Evolutionary conservation across 164 flowering plant genomes (phyloP), one percentile per base, ranked within the genome.

Genomic region (Stephania japonica): DNA sequence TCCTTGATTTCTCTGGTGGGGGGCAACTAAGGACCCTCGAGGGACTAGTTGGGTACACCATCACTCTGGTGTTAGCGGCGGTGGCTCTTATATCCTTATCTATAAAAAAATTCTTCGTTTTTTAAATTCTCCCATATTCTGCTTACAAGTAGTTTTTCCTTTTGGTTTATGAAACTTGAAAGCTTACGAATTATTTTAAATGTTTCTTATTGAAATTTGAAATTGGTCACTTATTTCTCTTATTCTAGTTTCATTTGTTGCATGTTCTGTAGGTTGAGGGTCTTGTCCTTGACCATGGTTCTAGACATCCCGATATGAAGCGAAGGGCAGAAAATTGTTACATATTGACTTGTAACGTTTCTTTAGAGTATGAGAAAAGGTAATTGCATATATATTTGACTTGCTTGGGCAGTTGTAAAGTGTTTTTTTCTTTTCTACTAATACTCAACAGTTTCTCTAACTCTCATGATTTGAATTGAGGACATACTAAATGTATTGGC

Each of bases 281-380:
- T 75, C 95, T 96, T 80, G 99, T 96, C 78, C 97, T 96, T 73
- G 99, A 96, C 84, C 99, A 96, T 82, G 99, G 99, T 70, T 96
- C 99, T n/a, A 89, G 99, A 80, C 99, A 96, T 86, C 99, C 99
- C 76, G 99, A 96, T 80, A 96, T 96, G 99, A 96, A 96, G 74
- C 81, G 99, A 6, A 83, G 94, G 50, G 98, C 97, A 64, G 99
- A 96, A 80, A 93, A 96, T 72, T 93, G 99, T 80, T 76, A 88
- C 79, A 91, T 96, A 41, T 78, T 96, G 83, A 96, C 99, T 27
- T 86, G 91, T 80, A 96, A 96, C 84, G 98, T 93, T 8, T 91
- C 97, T 3, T 79, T 96, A 83, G 99, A 96, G 80, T 96, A 96
- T 85, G 99, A 96, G 72, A 96, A 96, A 81, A 96, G 98, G 99